Evolutionary conservation across 345 rosid species (phyloP).

Genomic region (Melastoma malabathricum): DNA sequence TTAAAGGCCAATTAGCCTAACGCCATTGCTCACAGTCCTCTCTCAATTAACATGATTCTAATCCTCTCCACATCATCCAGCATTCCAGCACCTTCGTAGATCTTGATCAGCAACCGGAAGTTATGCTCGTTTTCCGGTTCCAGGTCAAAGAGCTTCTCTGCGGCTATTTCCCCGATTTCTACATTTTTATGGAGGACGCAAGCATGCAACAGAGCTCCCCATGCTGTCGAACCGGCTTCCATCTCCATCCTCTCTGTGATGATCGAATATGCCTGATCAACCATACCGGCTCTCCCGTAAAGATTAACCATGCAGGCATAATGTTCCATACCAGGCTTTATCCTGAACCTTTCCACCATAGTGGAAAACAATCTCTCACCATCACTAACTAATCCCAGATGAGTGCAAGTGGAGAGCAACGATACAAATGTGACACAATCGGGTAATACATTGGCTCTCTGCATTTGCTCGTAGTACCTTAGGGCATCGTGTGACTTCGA

Average conservation of each 20-base stretch:
- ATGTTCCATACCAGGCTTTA: slow-evolving; percentile 51
- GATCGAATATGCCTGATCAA: slow-evolving; percentile 44
- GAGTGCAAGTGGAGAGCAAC: slow-evolving; percentile 58
- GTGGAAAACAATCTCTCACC: slow-evolving; percentile 47
- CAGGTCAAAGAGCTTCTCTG: slow-evolving; percentile 53
- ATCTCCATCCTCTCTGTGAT: slow-evolving; percentile 41
- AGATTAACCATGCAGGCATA: slow-evolving; percentile 80
- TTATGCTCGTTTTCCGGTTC: slow-evolving; percentile 78
- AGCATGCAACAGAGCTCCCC: slow-evolving; percentile 81
- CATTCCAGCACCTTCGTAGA: slow-evolving; percentile 37
- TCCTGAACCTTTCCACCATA: slow-evolving; percentile 35
- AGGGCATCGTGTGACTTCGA: slow-evolving; percentile 33
- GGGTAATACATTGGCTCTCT: slow-evolving; percentile 25
- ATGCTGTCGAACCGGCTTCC: slow-evolving; percentile 69
- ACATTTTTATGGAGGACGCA: slow-evolving; percentile 50
- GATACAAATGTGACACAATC: slow-evolving; percentile 74
- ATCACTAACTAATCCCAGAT: slow-evolving; percentile 42
- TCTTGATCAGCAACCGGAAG: slow-evolving; percentile 56
- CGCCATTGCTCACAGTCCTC: slow-evolving; percentile 30
- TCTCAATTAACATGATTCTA: slow-evolving; percentile 46
- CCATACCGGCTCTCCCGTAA: slow-evolving; percentile 58
- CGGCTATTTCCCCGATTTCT: slow-evolving; percentile 59
- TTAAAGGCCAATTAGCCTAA: too few species aligned
- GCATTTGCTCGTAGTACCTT: slow-evolving; percentile 49
- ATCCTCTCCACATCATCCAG: slow-evolving; percentile 45